Conservation (phyloP, 2,329 filamentous ascomycete species). For the Incumbomyces lentus region DNA sequence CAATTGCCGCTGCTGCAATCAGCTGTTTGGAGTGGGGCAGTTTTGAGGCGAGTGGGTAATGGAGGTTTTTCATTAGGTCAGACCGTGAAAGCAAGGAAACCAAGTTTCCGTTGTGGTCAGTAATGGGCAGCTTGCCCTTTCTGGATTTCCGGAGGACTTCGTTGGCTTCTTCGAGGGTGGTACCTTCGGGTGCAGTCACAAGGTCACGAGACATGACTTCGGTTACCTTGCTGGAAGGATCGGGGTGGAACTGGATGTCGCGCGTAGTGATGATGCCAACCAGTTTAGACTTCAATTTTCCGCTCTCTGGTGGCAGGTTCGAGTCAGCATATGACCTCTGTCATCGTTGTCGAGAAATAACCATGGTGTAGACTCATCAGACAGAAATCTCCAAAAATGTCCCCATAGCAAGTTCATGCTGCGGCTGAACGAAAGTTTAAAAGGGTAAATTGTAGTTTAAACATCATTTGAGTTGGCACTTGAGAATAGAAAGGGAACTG, state of each 20-base stretch:
- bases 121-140: slow-evolving; percentile 95
- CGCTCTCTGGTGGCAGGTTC: slow-evolving; percentile 55
- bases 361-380: slow-evolving; percentile 30
- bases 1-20: slow-evolving; percentile 87
- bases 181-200: slow-evolving; percentile 73
- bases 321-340: slow-evolving; percentile 9
- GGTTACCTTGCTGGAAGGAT: slow-evolving; percentile 61
- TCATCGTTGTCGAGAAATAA: slow-evolving; percentile 6
- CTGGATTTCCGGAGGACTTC: slow-evolving; percentile 86
- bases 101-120: slow-evolving; percentile 73
- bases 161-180: slow-evolving; percentile 81
- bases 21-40: slow-evolving; percentile 95
- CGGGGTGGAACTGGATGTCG: slow-evolving; percentile 91
- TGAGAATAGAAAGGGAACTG: slow-evolving; percentile 13
- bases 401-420: slow-evolving; percentile 83
- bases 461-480: slow-evolving; percentile 55
- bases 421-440: slow-evolving; percentile 99
- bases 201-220: slow-evolving; percentile 94
- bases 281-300: slow-evolving; percentile 88
- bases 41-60: slow-evolving; percentile 95
- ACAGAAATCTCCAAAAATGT: slow-evolving; percentile 64
- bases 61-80: slow-evolving; percentile 95
- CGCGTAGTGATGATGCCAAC: slow-evolving; percentile 95
- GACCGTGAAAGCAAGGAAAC: slow-evolving; percentile 88
- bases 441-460: slow-evolving; percentile 48